phyloP scores from a whole-genome alignment of 306 rosid genomes.

The Erythrophleum fordii region DNA sequence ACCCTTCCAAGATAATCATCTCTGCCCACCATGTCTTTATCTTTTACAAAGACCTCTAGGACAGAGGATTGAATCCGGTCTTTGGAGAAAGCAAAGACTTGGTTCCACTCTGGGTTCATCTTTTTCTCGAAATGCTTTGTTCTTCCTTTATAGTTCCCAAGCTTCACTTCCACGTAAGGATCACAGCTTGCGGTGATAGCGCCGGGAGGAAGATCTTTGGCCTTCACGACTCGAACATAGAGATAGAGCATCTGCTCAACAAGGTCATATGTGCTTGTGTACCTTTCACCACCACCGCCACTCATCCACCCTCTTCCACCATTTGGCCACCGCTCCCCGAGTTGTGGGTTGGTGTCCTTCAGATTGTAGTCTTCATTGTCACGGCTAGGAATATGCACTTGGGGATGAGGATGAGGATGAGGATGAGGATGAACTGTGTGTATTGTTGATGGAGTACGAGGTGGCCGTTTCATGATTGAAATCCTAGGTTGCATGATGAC shows the following conservation, averaged over 20 bases:
- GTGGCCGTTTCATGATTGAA: slow-evolving; percentile 58
- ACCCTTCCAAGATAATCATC: slow-evolving; percentile 90
- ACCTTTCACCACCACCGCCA: slow-evolving; percentile 64
- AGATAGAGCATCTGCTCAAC: slow-evolving; percentile 90
- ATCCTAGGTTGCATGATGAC: slow-evolving; percentile 52
- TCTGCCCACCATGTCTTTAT: slow-evolving; percentile 84
- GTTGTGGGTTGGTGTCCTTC: slow-evolving; percentile 81
- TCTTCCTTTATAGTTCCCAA: slow-evolving; percentile 91
- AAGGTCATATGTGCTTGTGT: slow-evolving; percentile 78
- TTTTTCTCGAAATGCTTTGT: slow-evolving; percentile 80
- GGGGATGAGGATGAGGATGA: slow-evolving; percentile 2
- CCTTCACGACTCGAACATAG: slow-evolving; percentile 79
- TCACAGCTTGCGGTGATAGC: slow-evolving; percentile 72
- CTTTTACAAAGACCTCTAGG: slow-evolving; percentile 87
- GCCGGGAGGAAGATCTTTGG: slow-evolving; percentile 76
- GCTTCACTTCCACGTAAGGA: slow-evolving; percentile 89
- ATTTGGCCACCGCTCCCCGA: slow-evolving; percentile 84
- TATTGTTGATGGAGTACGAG: slow-evolving; percentile 53
- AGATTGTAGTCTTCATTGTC: slow-evolving; percentile 62
- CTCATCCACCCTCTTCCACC: slow-evolving; percentile 75
- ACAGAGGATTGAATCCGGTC: slow-evolving; percentile 79
- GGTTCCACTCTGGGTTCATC: slow-evolving; percentile 92
- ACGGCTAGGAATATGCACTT: slow-evolving; percentile 41
- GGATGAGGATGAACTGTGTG: slow-evolving; percentile 26
- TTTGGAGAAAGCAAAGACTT: slow-evolving; percentile 92